Evolutionary conservation across 257 asterid genomes (phyloP).

Genomic region (Verbena officinalis): DNA sequence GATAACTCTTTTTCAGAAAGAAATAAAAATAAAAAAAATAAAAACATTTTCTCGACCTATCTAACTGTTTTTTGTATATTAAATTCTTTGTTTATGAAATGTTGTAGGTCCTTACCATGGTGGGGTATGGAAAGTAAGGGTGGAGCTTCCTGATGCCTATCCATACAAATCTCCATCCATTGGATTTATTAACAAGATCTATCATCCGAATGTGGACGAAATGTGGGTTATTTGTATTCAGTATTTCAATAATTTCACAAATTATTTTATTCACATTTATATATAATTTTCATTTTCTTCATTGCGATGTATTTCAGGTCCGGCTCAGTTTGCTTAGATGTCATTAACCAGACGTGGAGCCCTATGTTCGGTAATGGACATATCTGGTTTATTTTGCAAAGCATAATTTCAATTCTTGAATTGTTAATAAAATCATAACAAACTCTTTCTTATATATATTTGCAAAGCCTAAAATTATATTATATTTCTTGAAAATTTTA

Average conservation of each 20-base stretch:
- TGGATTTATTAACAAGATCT: slow-evolving; percentile 89
- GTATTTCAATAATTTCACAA: neutral
- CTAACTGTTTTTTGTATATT: slow-evolving; percentile 1
- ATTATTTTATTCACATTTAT: neutral
- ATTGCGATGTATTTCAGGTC: slow-evolving; percentile 61
- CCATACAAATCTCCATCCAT: slow-evolving; percentile 98
- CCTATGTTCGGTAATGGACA: slow-evolving; percentile 90
- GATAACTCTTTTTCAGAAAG: slow-evolving; percentile 8
- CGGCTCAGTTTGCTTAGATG: slow-evolving; percentile 96
- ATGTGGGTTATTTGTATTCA: slow-evolving; percentile 49
- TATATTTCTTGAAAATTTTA: neutral
- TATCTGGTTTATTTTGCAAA: neutral
- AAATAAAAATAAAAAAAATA: neutral
- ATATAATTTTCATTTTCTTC: neutral
- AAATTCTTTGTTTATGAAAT: slow-evolving; percentile 23
- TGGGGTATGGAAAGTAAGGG: slow-evolving; percentile 97
- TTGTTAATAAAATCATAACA: too few species aligned
- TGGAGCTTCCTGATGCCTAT: slow-evolving; percentile 97
- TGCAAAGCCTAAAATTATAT: slow-evolving; percentile 9
- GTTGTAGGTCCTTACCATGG: slow-evolving; percentile 89
- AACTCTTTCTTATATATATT: neutral
- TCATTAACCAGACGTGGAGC: slow-evolving; percentile 98
- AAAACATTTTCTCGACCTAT: neutral
- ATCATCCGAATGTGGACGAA: slow-evolving; percentile 99
- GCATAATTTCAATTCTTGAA: too few species aligned